Evolutionary conservation across 495 filamentous ascomycete genomes (phyloP).

Genomic region (Trichocladium antarcticum): DNA sequence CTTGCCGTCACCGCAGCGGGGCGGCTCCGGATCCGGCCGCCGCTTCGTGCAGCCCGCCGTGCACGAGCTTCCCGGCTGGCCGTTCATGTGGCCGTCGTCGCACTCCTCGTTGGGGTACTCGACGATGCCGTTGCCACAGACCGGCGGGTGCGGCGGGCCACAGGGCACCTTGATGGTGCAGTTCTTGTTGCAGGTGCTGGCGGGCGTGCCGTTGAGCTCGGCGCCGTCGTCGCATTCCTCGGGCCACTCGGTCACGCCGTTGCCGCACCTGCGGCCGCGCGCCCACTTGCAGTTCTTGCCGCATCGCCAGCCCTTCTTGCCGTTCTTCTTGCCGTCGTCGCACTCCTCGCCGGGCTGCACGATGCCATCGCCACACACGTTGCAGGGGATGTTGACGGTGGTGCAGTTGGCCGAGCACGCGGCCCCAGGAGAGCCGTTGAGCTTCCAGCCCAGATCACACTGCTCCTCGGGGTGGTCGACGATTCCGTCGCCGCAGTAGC

Average conservation of each 20-base stretch:
- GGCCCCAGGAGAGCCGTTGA: slow-evolving; percentile 12
- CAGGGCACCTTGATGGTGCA: slow-evolving; percentile 12
- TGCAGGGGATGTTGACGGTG: slow-evolving; percentile 1
- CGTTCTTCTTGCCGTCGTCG: slow-evolving; percentile 13
- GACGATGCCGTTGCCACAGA: slow-evolving; percentile 17
- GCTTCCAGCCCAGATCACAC: slow-evolving; percentile 15
- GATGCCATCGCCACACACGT: slow-evolving; percentile 12
- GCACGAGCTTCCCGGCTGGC: slow-evolving; percentile 7
- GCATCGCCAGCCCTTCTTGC: slow-evolving; percentile 5
- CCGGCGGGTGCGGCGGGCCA: slow-evolving; percentile 6
- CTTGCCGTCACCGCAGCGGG: slow-evolving; percentile 10
- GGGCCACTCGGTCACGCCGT: slow-evolving; percentile 13
- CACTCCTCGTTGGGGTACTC: slow-evolving; percentile 10
- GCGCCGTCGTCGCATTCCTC: slow-evolving; percentile 19
- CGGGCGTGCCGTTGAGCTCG: slow-evolving; percentile 11
- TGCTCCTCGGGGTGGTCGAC: slow-evolving; percentile 9
- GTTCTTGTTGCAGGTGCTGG: slow-evolving; percentile 3
- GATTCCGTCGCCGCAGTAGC: slow-evolving; percentile 17
- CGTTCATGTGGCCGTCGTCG: slow-evolving; percentile 13
- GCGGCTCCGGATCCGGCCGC: not conserved
- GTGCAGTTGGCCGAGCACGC: slow-evolving; percentile 13
- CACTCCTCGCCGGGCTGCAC: slow-evolving; percentile 15
- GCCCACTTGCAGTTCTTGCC: slow-evolving; percentile 10
- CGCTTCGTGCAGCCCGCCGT: slow-evolving; percentile 3
- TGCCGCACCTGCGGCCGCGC: slow-evolving; percentile 4